Evolutionary conservation across 345 rosid genomes (phyloP), one percentile per base, ranked within the genome.

Genomic region (Psidium friedrichsthalianum): DNA sequence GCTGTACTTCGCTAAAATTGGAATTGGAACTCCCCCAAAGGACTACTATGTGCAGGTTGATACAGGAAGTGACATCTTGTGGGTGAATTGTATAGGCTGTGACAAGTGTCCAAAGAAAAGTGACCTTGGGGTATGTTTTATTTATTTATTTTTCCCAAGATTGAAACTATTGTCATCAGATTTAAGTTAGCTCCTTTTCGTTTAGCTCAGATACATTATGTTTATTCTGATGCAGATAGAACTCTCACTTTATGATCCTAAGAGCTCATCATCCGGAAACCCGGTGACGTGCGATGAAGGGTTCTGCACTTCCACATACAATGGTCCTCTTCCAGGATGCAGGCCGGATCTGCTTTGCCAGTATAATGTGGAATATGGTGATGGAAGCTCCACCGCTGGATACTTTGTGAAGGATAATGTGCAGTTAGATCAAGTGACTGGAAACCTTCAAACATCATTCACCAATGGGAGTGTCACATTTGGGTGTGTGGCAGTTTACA

Each of bases 321-420:
- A 86, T 40, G 89, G 90, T 52, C 82, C 53, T 47, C 85, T 87
- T 82, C 89, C 84, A 83, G 91, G 88, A 58, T 91, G 93, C 87
- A 85, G 56, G 40, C 84, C 90, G 3, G 82, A 82, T 14, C 16
- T 87, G 74, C 88, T 87, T 52, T 91, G 93, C 83, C 84, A 82
- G 78, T 91, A 91, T 81, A 88, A 74, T 74, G 87, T 90, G 56
- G 86, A 76, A 18, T 91, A 91, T 83, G 93, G 93, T 54, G 93
- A 91, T 86, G 93, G 93, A 85, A 91, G 93, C 87, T 83, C 91
- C 59, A 91, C 93, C 5, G 27, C 91, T 74, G 93, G 93, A 85
- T 90, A 80, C 87, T 90, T 88, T 86, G 90, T 91, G 21, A 88
- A 83, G 88, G 93, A 91, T 84, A 42, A 29, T 69, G 53, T 91